Percentiles rank a stretch among this genome's conserved stretches.
Evolutionary conservation across 2,329 filamentous ascomycete genomes (phyloP).

Genomic region (Aspergillus sp.): DNA sequence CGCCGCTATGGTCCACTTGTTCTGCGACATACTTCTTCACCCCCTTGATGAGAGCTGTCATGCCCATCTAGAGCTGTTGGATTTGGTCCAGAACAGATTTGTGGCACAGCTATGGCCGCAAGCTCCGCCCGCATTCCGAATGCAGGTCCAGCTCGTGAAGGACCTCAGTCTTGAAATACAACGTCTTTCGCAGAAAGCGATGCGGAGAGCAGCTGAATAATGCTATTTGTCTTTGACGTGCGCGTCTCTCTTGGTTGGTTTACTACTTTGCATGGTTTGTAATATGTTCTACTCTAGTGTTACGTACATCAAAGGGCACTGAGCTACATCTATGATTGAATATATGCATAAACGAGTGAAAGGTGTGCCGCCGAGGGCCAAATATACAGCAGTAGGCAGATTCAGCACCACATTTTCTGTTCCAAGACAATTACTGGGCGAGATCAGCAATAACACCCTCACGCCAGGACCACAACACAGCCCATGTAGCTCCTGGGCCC

Average conservation of each 20-base stretch:
- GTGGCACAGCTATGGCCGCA: slow-evolving; percentile 1
- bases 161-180: slow-evolving; percentile 8
- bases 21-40: slow-evolving; percentile 11
- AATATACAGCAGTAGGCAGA: background rate
- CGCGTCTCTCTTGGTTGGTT: too few relatives aligned
- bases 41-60: slow-evolving; percentile 3
- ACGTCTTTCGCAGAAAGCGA: slow-evolving; percentile 5
- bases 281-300: too few relatives aligned
- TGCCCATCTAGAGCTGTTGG: slow-evolving; percentile 6
- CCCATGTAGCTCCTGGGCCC: slow-evolving; percentile 1
- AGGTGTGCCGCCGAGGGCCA: background rate
- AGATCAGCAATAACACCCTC: background rate
- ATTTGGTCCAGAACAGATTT: background rate
- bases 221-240: too few relatives aligned
- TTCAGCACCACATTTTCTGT: too few relatives aligned
- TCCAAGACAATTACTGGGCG: background rate
- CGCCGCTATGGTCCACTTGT: slow-evolving; percentile 7
- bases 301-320: too few relatives aligned
- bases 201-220: slow-evolving; percentile 2
- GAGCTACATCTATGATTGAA: too few relatives aligned
- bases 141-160: slow-evolving; percentile 8
- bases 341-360: too few relatives aligned
- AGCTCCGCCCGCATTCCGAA: background rate
- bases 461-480: slow-evolving; percentile 3
- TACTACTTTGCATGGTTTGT: too few relatives aligned